Evolutionary conservation across 306 rosid species (phyloP), one percentile per base, ranked within the genome.

Genomic region (Hippophae gyantsensis): DNA sequence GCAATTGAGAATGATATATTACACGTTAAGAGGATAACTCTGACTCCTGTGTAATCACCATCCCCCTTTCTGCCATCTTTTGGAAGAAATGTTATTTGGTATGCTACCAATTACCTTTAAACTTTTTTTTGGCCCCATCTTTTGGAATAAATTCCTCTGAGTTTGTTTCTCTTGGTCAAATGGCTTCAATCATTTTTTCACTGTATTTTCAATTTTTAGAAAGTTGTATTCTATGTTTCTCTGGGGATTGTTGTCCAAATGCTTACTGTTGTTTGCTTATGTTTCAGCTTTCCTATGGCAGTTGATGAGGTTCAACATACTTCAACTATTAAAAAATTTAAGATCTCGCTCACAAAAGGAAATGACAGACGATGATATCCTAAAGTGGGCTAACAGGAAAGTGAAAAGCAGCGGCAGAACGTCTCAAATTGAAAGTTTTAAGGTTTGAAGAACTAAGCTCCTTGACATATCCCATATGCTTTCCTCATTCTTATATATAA

Each of bases 251-350:
- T 25, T 42, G 13, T 41, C 42, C 49, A 25, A 49, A 32, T 57
- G 60, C 72, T 68, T 48, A 68, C 43, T 13, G 66, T 9, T 66
- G 26, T 48, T 75, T 58, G 3, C 42, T 43, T 46, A 27, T 72
- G 65, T 81, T 79, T 67, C 89, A 88, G 99, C 99, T 67, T 86
- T 88, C 56, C 52, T 93, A 62, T 93, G 97, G 99, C 99, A 93
- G 74, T 78, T 88, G 82, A 88, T 88, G 97, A 82, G 95, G 60
- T 83, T 73, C 78, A 84, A 82, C 61, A 86, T 93, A 74, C 99
- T 93, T 72, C 95, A 88, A 79, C 84, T 88, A 58, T 69, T 93
- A 66, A 88, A 71, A 72, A 88, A 80, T 67, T 80, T 93, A 81
- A 80, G 95, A 80, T 75, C 86, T 57, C 92, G 75, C 70, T 93